Evolutionary conservation across 306 rosid species (phyloP).

Genomic region (Phaseolus lunatus): DNA sequence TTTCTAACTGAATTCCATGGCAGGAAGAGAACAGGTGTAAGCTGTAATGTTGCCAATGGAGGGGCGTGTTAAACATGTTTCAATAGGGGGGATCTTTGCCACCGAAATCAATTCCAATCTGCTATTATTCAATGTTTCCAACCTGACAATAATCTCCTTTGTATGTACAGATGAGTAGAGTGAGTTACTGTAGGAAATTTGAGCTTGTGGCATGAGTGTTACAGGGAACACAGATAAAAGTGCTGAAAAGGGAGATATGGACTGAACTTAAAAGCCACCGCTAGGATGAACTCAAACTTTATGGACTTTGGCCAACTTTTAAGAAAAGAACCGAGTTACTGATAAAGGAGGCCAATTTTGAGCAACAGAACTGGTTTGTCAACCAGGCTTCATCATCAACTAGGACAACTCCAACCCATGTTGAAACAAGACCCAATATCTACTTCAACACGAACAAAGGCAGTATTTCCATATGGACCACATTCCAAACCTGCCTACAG

Average conservation of each 20-base stretch:
- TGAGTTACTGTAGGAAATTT: background rate
- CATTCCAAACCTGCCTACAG: background rate
- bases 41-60: background rate
- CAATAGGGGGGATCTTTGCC: background rate
- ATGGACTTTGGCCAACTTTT: background rate
- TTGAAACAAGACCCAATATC: background rate
- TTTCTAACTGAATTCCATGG: background rate
- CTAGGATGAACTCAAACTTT: background rate
- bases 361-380: background rate
- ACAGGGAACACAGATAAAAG: background rate
- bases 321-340: background rate
- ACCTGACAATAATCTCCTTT: background rate
- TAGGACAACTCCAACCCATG: no score
- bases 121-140: background rate
- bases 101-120: background rate
- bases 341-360: background rate
- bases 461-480: background rate
- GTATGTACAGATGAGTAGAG: no score
- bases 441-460: background rate
- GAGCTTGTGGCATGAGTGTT: background rate
- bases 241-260: background rate
- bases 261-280: background rate
- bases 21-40: background rate
- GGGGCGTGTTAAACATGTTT: background rate
- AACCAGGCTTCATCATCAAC: background rate